Conservation (phyloP, 805 yeast species). For the Pichia kluyveri region DNA sequence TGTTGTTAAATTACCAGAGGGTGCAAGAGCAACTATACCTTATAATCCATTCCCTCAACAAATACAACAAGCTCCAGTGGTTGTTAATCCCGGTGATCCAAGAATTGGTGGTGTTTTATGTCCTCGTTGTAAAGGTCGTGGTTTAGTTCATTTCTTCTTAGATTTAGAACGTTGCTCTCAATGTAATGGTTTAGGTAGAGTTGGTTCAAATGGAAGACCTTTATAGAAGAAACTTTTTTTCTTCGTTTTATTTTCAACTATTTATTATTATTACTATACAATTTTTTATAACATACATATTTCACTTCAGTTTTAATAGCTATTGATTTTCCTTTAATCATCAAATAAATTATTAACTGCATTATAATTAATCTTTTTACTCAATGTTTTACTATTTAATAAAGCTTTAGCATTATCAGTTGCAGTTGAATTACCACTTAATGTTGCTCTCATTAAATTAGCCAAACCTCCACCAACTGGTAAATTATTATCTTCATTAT, state of each 20-base stretch:
- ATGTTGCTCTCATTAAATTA: conserved; percentile 31
- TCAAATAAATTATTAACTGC: conserved; percentile 53
- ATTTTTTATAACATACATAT: not conserved
- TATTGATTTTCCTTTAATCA: conserved; percentile 9
- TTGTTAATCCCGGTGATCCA: conserved; percentile 73
- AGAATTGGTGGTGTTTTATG: conserved; percentile 64
- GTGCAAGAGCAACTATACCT: conserved; percentile 6
- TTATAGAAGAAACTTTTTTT: not conserved
- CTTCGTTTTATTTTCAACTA: not conserved
- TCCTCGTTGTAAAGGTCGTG: conserved; percentile 64
- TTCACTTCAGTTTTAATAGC: not conserved
- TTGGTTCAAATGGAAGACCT: conserved; percentile 17
- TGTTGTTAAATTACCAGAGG: conserved; percentile 21
- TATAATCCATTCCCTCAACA: conserved; percentile 1
- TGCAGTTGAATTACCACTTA: conserved; percentile 48
- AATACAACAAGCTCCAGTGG: conserved; percentile 21
- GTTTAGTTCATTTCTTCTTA: conserved; percentile 43
- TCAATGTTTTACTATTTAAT: conserved; percentile 66
- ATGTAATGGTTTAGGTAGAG: conserved; percentile 63
- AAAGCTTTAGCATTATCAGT: conserved; percentile 73
- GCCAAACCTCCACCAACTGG: conserved; percentile 13
- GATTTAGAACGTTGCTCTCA: conserved; percentile 55
- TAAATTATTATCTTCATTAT: conserved; percentile 5
- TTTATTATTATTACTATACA: not conserved
- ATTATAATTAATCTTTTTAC: conserved; percentile 85